Evolutionary conservation across 2,329 filamentous ascomycete genomes (phyloP).

Genomic region (Aspergillus ruber): DNA sequence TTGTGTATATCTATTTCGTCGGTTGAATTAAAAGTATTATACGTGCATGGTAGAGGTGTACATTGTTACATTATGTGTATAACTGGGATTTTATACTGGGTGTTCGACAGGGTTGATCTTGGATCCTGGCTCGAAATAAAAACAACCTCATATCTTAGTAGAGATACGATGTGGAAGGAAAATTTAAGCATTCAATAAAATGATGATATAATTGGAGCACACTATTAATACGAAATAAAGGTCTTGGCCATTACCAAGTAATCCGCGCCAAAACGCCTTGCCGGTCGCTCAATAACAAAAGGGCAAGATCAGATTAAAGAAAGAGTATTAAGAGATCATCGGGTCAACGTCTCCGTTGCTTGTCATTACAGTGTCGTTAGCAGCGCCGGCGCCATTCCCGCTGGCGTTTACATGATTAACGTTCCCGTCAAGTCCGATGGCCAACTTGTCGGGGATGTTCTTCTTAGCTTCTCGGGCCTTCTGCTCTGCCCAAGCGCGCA

Average conservation of each 20-base stretch:
- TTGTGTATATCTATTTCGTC: too few relatives aligned
- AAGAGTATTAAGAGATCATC: conserved; percentile 30
- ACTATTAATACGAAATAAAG: neutral
- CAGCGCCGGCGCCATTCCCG: conserved; percentile 24
- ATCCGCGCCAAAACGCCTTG: conserved; percentile 12
- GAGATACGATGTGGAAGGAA: too few relatives aligned
- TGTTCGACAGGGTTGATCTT: neutral
- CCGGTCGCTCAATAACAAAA: conserved; percentile 4
- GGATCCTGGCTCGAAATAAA: too few relatives aligned
- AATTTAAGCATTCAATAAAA: neutral
- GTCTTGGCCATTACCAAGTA: conserved; percentile 4
- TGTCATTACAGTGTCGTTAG: conserved; percentile 36
- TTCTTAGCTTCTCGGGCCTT: conserved; percentile 43
- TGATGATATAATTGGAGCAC: neutral
- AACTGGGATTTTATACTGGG: neutral
- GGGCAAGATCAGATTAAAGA: neutral
- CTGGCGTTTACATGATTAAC: conserved; percentile 15
- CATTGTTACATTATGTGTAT: too few relatives aligned
- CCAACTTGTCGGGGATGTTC: conserved; percentile 40
- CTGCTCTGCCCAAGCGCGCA: conserved; percentile 77
- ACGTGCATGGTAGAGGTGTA: neutral
- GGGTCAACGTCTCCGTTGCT: conserved; percentile 36
- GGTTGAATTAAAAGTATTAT: too few relatives aligned
- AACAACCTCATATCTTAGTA: too few relatives aligned
- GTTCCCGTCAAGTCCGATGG: conserved; percentile 37